phyloP scores from a whole-genome alignment of 2,329 filamentous ascomycete genomes.

The Colletotrichum karsti region DNA sequence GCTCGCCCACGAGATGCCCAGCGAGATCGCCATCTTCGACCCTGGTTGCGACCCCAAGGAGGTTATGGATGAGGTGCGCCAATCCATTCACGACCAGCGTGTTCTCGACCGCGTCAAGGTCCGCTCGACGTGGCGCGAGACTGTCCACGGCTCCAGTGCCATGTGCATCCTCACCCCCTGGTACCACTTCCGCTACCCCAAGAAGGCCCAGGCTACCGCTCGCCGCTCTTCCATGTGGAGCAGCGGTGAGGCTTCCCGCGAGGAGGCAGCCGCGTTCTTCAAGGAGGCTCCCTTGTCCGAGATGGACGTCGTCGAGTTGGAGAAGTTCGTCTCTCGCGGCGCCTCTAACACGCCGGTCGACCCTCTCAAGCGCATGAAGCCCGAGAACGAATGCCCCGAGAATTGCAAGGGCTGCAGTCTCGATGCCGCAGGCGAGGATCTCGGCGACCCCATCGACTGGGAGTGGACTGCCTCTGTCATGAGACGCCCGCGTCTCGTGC shows the following conservation, averaged over 20 bases:
- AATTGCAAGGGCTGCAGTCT: slow-evolving; percentile 57
- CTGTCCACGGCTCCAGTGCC: slow-evolving; percentile 41
- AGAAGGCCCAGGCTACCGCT: slow-evolving; percentile 31
- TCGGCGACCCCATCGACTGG: slow-evolving; percentile 60
- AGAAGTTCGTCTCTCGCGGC: slow-evolving; percentile 32
- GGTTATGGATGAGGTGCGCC: slow-evolving; percentile 59
- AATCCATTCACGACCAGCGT: slow-evolving; percentile 57
- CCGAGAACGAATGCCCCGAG: slow-evolving; percentile 55
- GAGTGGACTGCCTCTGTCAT: slow-evolving; percentile 40
- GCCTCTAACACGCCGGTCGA: slow-evolving; percentile 49
- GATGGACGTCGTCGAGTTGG: slow-evolving; percentile 37
- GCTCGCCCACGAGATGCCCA: slow-evolving; percentile 70
- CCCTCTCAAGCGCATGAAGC: slow-evolving; percentile 46
- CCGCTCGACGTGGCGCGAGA: slow-evolving; percentile 44
- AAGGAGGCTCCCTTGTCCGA: slow-evolving; percentile 32
- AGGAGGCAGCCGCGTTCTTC: slow-evolving; percentile 26
- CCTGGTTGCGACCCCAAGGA: slow-evolving; percentile 65
- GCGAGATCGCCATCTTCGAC: slow-evolving; percentile 74
- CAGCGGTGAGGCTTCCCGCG: slow-evolving; percentile 8
- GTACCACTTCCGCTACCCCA: slow-evolving; percentile 55
- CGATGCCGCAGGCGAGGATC: slow-evolving; percentile 36
- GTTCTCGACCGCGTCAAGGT: slow-evolving; percentile 68
- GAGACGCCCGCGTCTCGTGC: slow-evolving; percentile 30
- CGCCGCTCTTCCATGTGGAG: slow-evolving; percentile 28
- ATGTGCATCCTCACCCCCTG: slow-evolving; percentile 61